Evolutionary conservation across 257 asterid genomes (phyloP), one percentile per base, ranked within the genome.

Genomic region (Dorcoceras hygrometricum): DNA sequence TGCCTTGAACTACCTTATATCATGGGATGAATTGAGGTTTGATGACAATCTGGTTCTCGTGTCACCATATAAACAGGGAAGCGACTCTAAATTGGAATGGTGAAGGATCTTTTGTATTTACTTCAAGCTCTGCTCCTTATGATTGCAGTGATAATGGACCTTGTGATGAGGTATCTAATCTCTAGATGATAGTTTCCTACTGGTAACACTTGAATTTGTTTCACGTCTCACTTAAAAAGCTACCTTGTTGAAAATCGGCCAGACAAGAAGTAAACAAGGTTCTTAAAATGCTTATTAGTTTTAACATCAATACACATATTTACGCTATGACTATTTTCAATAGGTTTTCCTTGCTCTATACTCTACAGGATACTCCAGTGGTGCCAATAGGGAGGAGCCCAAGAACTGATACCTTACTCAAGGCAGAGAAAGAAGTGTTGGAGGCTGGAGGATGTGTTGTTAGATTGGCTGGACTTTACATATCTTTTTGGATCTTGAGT

Each of bases 61-160:
- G 76, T 28, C 48, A 77, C 29, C 54, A 8, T 57, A 60, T 65
- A 27, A 66, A 71, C 82, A 94, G 99, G 81, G 95, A 85, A 61
- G 97, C 99, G 57, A 85, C 90, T 54, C 81, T 86, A 62, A 85
- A 71, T 39, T 94, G 99, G 99, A 87, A 77, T 43, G 97, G 97
- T 57, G 95, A 90, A 79, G 99, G 99, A 56, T 80, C 95, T 70
- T 94, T 94, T 81, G 73, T 94, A 16, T 88, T 94, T 73, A 94
- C 96, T 71, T 94, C 99, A 59, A 90, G 97, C 82, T 90, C 99
- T 20, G 99, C 95, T 67, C 93, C 86, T 29, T 94, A 84, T 75
- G 95, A 90, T 82, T 84, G 97, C 92, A 78, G 68, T 22, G 89
- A 94, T 72, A 90, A 90, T 73, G 99, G 97, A 67, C 57, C 74